Percentiles rank a stretch among this genome's conserved stretches.
Evolutionary conservation across 1,284 basidiomycete species (phyloP).

Genomic region (Marasmius tenuissimus): DNA sequence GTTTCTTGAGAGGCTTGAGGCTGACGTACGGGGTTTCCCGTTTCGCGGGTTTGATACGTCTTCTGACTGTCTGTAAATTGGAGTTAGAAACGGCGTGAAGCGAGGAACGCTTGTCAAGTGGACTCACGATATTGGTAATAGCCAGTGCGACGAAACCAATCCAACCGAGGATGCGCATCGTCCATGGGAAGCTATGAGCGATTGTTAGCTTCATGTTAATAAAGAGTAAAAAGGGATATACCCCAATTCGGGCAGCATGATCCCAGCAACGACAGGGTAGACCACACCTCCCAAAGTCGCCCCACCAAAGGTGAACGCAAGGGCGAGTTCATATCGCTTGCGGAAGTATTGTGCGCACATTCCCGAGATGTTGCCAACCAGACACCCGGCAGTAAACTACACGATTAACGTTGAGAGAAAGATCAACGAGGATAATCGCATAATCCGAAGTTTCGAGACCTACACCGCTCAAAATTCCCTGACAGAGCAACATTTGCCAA

Average conservation of each 20-base stretch:
- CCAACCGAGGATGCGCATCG: background rate
- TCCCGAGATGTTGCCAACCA: background rate
- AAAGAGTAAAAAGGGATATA: background rate
- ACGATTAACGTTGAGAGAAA: background rate
- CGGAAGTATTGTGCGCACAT: background rate
- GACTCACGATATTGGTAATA: background rate
- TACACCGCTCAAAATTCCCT: background rate
- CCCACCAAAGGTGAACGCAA: background rate
- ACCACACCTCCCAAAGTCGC: background rate
- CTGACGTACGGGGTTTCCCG: background rate
- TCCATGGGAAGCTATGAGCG: background rate
- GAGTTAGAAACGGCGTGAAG: background rate
- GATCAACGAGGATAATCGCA: background rate
- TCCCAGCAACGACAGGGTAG: background rate
- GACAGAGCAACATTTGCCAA: background rate
- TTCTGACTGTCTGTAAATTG: background rate
- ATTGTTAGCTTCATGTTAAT: background rate
- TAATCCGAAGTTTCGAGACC: background rate
- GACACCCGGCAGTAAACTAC: background rate
- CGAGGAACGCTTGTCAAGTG: background rate
- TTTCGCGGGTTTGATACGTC: background rate
- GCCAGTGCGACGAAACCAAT: background rate
- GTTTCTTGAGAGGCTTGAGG: background rate
- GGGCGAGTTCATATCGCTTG: background rate
- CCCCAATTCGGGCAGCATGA: background rate